These are phyloP conservation scores for Scalesia atractyloides DNA, from an alignment of 129 eudicot species.

Conservation along the genomic window DNA sequence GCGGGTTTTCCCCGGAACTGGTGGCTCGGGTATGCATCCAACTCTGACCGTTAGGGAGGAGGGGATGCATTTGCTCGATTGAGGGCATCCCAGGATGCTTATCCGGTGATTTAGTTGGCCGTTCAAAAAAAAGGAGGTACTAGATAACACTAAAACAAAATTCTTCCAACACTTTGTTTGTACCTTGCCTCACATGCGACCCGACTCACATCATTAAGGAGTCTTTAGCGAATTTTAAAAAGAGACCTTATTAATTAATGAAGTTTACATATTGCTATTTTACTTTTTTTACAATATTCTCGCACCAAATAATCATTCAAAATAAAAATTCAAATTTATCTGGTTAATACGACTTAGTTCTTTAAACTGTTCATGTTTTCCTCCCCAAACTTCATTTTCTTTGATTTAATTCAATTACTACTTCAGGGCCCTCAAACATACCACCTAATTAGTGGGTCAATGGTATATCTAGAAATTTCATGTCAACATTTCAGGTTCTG, in stretches of 20 bases:
- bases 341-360: background rate
- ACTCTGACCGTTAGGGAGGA: no score
- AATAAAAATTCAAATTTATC: background rate
- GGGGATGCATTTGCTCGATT: no score
- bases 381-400: background rate
- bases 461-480: background rate
- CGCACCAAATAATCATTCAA: background rate
- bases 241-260: background rate
- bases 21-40: no score
- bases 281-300: background rate
- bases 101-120: no score
- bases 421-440: background rate
- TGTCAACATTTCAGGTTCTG: background rate
- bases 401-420: background rate
- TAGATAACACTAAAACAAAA: background rate
- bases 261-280: no score
- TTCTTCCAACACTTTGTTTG: no score
- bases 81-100: no score
- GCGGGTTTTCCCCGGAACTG: no score
- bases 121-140: no score
- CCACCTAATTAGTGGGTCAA: background rate
- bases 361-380: no score
- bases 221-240: background rate
- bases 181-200: no score
- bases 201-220: no score